Percentiles rank a stretch among this genome's conserved stretches.
Evolutionary conservation across 768 basidiomycete genomes (phyloP).

Genomic region (Mycena polygramma): DNA sequence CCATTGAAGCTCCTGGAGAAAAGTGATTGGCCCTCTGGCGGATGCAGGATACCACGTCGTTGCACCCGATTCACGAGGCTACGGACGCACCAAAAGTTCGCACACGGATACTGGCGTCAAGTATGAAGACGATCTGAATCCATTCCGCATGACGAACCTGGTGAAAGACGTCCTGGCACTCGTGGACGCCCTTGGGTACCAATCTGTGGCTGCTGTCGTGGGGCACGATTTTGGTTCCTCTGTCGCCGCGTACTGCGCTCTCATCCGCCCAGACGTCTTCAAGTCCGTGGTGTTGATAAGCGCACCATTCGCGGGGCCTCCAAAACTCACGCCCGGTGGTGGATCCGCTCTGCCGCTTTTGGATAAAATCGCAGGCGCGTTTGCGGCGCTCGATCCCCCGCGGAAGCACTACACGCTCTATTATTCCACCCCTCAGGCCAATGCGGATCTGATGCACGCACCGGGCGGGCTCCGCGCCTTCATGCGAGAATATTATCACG

Average conservation of each 20-base stretch:
- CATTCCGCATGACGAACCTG: constrained; percentile 65
- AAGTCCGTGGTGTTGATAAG: constrained; percentile 71
- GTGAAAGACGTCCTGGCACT: constrained; percentile 66
- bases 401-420: constrained; percentile 71
- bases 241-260: constrained; percentile 66
- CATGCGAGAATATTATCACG: constrained; percentile 67
- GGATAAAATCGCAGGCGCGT: constrained; percentile 38
- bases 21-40: constrained; percentile 64
- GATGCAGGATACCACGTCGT: constrained; percentile 70
- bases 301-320: constrained; percentile 64
- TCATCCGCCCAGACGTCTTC: constrained; percentile 70
- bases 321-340: constrained; percentile 37
- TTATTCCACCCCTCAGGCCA: constrained; percentile 61
- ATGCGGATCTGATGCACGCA: constrained; percentile 57
- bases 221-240: constrained; percentile 74
- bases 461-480: constrained; percentile 62
- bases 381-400: constrained; percentile 61
- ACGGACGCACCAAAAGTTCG: constrained; percentile 55
- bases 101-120: constrained; percentile 27
- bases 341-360: constrained; percentile 30
- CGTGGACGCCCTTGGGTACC: constrained; percentile 64
- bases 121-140: constrained; percentile 64
- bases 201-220: constrained; percentile 60
- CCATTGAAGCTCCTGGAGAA: constrained; percentile 64
- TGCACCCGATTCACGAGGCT: constrained; percentile 73